phyloP scores from a whole-genome alignment of 768 basidiomycete species.

The Pleurotus tuber-regium region DNA sequence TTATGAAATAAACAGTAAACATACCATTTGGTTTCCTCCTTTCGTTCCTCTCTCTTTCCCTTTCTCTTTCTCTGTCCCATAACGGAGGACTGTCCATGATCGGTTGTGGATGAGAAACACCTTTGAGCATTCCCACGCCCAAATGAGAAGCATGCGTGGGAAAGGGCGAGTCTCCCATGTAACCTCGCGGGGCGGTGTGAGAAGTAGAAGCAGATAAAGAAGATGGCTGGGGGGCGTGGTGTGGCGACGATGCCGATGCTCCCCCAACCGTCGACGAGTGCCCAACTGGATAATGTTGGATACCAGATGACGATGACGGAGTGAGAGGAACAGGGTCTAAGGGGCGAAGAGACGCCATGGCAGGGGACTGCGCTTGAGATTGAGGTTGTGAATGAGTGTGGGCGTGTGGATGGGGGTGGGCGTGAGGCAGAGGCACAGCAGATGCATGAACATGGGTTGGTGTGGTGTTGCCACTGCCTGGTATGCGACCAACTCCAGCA shows the following conservation, averaged over 20 bases:
- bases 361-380: conserved; percentile 24
- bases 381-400: conserved; percentile 21
- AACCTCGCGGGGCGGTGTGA: not conserved
- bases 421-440: conserved; percentile 13
- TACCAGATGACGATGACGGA: conserved; percentile 11
- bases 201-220: not conserved
- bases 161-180: conserved; percentile 2
- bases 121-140: conserved; percentile 20
- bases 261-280: conserved; percentile 13
- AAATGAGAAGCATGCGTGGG: conserved; percentile 4
- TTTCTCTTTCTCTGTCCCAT: conserved; percentile 20
- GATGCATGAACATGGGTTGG: conserved; percentile 5
- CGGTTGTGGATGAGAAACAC: conserved; percentile 15
- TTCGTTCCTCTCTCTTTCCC: conserved; percentile 7
- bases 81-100: conserved; percentile 22
- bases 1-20: not conserved
- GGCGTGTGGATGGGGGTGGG: conserved; percentile 15
- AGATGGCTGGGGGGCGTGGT: conserved; percentile 3
- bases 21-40: not conserved
- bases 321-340: conserved; percentile 19
- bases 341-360: conserved; percentile 29
- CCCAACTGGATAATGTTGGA: conserved; percentile 16
- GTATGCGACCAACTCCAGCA: conserved; percentile 22
- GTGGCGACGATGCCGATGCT: conserved; percentile 3
- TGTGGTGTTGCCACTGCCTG: conserved; percentile 10